These are phyloP conservation scores for Neofusicoccum cordaticola DNA, from an alignment of 2,329 filamentous ascomycete species.

Conservation along the genomic window DNA sequence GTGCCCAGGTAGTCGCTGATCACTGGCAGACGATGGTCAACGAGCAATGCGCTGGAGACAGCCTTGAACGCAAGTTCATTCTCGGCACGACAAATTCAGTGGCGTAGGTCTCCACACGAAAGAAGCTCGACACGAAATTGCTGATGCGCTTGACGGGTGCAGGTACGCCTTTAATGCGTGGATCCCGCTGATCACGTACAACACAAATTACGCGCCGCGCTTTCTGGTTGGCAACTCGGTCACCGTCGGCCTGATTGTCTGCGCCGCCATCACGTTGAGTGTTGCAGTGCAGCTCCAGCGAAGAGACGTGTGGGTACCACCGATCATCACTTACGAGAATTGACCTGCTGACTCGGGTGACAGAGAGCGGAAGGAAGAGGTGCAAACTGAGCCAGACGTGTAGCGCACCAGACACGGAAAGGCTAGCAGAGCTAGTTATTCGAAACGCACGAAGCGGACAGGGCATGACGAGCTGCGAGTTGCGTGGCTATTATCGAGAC, in stretches of 20 bases:
- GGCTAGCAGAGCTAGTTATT: not conserved
- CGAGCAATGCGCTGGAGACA: not conserved
- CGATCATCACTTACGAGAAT: not conserved
- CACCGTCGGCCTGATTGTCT: constrained; percentile 3
- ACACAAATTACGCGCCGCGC: constrained; percentile 10
- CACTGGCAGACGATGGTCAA: not conserved
- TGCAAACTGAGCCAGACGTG: not conserved
- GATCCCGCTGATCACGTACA: constrained; percentile 12
- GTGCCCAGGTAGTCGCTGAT: not conserved
- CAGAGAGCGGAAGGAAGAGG: not conserved
- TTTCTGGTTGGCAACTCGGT: constrained; percentile 7
- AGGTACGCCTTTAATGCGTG: constrained; percentile 9
- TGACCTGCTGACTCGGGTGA: not conserved
- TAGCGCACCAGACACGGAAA: not conserved
- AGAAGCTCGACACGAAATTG: not conserved
- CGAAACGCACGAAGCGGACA: not conserved
- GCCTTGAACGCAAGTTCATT: constrained; percentile 11
- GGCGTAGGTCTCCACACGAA: not conserved
- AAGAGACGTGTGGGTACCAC: not conserved
- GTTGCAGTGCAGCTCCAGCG: constrained; percentile 2
- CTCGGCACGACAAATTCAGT: constrained; percentile 7
- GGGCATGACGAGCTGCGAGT: no score
- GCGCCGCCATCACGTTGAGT: not conserved
- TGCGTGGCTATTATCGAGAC: no score
- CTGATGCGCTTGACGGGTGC: not conserved